A percentile compares a stretch with the other conserved stretches of the same genome.
Evolutionary conservation across 202 grass and related monocot genomes (phyloP).

Genomic region (Setaria viridis): DNA sequence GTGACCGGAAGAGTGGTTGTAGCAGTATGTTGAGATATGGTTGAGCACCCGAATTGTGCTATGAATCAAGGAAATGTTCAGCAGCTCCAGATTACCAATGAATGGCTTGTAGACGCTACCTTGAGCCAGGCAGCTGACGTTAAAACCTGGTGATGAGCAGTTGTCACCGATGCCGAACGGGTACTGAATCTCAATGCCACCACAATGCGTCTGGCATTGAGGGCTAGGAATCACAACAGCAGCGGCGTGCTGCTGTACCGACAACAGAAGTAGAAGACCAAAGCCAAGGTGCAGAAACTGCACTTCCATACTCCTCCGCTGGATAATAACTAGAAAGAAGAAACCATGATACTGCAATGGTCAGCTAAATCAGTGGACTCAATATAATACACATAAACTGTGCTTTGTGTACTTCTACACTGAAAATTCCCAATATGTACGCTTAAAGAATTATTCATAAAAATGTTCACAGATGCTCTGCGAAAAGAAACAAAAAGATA

Average conservation of each 20-base stretch:
- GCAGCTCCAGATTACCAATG: neutral
- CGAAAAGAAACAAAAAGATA: no score
- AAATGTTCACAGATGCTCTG: no score
- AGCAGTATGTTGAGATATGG: neutral
- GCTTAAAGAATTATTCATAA: no score
- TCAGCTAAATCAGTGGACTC: neutral
- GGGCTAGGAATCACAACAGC: neutral
- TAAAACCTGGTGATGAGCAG: neutral
- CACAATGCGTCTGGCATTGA: conserved; percentile 15
- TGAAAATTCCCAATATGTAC: no score
- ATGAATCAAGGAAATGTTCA: neutral
- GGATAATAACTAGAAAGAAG: neutral
- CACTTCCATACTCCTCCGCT: neutral
- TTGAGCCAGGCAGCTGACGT: neutral
- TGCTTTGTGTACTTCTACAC: no score
- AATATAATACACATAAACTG: neutral
- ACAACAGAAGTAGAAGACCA: neutral
- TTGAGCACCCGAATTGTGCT: conserved; percentile 1
- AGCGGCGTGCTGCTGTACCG: neutral
- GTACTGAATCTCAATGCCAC: neutral
- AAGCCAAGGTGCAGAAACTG: conserved; percentile 6
- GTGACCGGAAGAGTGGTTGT: neutral
- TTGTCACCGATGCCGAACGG: conserved; percentile 33
- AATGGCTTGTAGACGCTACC: neutral
- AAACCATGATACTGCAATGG: neutral